Evolutionary conservation across 441 rosid genomes (phyloP).

Genomic region (Erodium moschatum): DNA sequence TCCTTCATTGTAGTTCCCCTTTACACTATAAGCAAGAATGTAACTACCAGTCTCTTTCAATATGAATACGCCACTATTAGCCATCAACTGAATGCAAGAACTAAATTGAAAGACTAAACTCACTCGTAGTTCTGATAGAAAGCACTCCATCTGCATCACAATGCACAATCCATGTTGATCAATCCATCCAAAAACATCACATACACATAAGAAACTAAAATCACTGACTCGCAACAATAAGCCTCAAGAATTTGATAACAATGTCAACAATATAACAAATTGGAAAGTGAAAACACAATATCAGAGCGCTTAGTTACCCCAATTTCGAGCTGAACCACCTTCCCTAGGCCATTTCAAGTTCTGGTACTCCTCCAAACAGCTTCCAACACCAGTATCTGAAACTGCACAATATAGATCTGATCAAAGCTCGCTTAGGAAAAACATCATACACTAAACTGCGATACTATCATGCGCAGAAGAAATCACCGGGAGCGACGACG

Average conservation of each 20-base stretch:
- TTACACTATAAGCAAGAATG: constrained; percentile 7
- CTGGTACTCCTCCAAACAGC: constrained; percentile 55
- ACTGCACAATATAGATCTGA: constrained; percentile 32
- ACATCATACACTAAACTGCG: neutral
- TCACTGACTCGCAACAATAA: neutral
- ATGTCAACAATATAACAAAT: neutral
- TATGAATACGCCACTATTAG: neutral
- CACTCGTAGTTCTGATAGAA: constrained; percentile 66
- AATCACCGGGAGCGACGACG: constrained; percentile 1
- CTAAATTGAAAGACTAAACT: constrained; percentile 20
- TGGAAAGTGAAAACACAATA: neutral
- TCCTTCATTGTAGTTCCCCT: neutral
- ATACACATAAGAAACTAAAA: neutral
- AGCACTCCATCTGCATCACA: constrained; percentile 70
- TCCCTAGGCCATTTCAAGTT: constrained; percentile 29
- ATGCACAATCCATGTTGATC: constrained; percentile 11
- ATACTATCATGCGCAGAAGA: neutral
- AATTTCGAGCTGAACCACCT: constrained; percentile 32
- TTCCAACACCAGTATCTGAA: constrained; percentile 62
- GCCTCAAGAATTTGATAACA: constrained; percentile 1
- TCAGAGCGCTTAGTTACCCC: constrained; percentile 38
- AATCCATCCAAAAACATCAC: constrained; percentile 10
- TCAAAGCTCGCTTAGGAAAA: constrained; percentile 4
- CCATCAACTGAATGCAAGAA: neutral
- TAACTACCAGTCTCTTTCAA: neutral